Evolutionary conservation across 805 yeast genomes (phyloP).

Genomic region (Cyberlindnera americana): DNA sequence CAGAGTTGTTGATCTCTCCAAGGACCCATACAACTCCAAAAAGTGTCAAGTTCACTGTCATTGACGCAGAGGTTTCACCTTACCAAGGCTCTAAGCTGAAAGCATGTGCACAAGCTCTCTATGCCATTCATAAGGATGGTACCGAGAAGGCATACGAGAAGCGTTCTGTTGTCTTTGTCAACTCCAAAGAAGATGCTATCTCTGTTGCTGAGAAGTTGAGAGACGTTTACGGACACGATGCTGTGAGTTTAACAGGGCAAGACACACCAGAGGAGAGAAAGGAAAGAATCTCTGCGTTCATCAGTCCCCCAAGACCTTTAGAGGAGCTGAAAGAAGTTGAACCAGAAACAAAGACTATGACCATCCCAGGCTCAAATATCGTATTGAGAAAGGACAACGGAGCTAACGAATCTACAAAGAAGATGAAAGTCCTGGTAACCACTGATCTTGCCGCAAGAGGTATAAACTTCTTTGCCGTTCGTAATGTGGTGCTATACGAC

Average conservation of each 20-base stretch:
- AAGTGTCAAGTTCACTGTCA: constrained; percentile 63
- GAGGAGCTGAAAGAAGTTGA: constrained; percentile 34
- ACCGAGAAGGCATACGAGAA: constrained; percentile 75
- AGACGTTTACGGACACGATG: constrained; percentile 50
- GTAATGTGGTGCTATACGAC: constrained; percentile 81
- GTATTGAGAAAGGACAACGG: constrained; percentile 17
- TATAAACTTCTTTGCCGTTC: constrained; percentile 74
- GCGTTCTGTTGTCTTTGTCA: constrained; percentile 81
- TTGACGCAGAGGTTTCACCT: constrained; percentile 76
- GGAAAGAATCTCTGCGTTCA: constrained; percentile 54
- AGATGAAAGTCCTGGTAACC: constrained; percentile 69
- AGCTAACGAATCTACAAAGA: constrained; percentile 14
- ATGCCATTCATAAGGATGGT: constrained; percentile 80
- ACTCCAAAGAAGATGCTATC: constrained; percentile 60
- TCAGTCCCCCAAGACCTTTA: constrained; percentile 52
- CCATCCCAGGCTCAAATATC: constrained; percentile 35
- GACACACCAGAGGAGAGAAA: constrained; percentile 60
- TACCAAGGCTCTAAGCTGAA: constrained; percentile 79
- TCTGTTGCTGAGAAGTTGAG: constrained; percentile 54
- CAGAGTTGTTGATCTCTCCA: constrained; percentile 64
- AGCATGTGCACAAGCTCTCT: constrained; percentile 84
- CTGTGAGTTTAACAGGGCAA: constrained; percentile 64
- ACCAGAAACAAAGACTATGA: constrained; percentile 10
- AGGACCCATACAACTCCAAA: constrained; percentile 81
- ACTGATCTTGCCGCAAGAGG: constrained; percentile 93